These are phyloP conservation scores for Claviceps fusiformis DNA, from an alignment of 2,329 filamentous ascomycete genomes.

Conservation along the genomic window DNA sequence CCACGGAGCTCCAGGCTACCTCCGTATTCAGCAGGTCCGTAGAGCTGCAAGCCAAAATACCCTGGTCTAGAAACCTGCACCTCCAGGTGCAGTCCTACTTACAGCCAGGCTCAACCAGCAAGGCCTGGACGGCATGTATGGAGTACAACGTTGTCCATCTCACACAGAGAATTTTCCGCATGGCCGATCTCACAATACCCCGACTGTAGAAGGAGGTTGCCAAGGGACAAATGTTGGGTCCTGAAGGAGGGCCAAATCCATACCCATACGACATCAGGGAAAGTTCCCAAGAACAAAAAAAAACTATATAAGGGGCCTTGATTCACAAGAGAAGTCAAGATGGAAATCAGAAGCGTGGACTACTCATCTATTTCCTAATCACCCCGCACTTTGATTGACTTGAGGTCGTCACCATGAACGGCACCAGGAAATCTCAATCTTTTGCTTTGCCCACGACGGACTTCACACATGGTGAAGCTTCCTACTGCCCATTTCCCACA, in stretches of 20 bases:
- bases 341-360: conserved; percentile 1
- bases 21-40: conserved; percentile 2
- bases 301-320: conserved; percentile 8
- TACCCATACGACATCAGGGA: conserved; percentile 3
- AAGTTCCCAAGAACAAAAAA: not conserved
- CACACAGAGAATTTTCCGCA: conserved; percentile 9
- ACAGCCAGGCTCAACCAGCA: conserved; percentile 1
- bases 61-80: conserved; percentile 2
- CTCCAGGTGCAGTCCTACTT: not conserved
- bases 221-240: conserved; percentile 1
- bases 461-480: conserved; percentile 7
- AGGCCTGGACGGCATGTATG: conserved; percentile 3
- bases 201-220: not conserved
- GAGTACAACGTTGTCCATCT: conserved; percentile 4
- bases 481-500: conserved; percentile 22
- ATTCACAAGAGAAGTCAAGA: conserved; percentile 1
- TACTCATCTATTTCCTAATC: conserved; percentile 1
- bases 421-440: conserved; percentile 4
- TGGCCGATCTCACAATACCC: conserved; percentile 1
- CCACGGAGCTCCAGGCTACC: conserved; percentile 3
- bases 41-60: not conserved
- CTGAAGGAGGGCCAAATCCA: conserved; percentile 1
- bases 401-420: conserved; percentile 6
- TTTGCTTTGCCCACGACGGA: conserved; percentile 2
- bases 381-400: conserved; percentile 1